Base-by-base conservation (phyloP, 441 rosid species). In the Heliophila coronopifolia region DNA sequence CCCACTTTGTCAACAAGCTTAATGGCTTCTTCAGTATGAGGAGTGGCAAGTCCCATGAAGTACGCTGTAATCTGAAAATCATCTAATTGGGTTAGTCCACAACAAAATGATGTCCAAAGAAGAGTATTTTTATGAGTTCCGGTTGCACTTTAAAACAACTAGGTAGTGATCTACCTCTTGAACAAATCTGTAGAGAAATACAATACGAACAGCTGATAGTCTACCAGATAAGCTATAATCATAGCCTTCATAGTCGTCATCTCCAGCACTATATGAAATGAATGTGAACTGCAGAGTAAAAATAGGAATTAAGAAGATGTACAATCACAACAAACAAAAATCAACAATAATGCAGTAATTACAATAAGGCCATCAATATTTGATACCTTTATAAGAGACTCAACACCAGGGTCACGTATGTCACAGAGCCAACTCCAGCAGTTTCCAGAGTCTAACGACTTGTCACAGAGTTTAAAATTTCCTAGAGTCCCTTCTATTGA, bases 1-100 rank as follows among this genome's bases (percentile, higher is more conserved):
- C 99, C 99, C 70, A 94, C 97, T 79, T 83, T 94, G 73, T 89
- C 99, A 50, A 81, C 96, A 58, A 94, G 95, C 73, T 86, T 83
- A 45, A 94, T 83, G 62, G 83, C 96, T 79, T 93, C 99, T 74
- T 94, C 97, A 43, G 84, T 56, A 59, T 84, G 84, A 53, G 99
- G 99, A 26, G 85, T 84, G 28, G 97, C 92, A 69, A 94, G 97
- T 74, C 75, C 97, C 95, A 81, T 84, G 71, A 94, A 94, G 67
- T 94, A 94, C 48, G 59, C 94, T 61, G 81, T 83, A 66, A 94
- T 77, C 97, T 89, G 86, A 51, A 71, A 50, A 78, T 13, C 55
- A 58, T 46, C 36, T 32, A 44, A 58, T 52, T 49, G 43, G 55
- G 24, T 50, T 54, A 17, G 50, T 34, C 49, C 32, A 35, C 54